Percentiles rank a stretch among this genome's conserved stretches.
phyloP scores from a whole-genome alignment of 2,329 filamentous ascomycete species.

The Botryotinia narcissicola region DNA sequence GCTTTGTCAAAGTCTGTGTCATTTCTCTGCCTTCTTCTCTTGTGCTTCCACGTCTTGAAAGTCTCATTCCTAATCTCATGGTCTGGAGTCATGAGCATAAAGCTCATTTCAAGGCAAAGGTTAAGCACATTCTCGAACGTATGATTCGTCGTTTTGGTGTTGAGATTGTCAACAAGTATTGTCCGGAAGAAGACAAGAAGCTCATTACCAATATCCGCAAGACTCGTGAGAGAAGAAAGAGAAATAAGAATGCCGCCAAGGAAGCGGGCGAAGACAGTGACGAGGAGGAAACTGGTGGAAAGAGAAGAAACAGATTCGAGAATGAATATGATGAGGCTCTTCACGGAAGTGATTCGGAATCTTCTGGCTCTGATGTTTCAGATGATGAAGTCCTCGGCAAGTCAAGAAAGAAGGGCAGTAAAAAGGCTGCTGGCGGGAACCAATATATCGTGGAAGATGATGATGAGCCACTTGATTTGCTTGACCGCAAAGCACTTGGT shows the following conservation, averaged over 20 bases:
- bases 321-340: constrained; percentile 96
- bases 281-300: constrained; percentile 52
- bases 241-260: constrained; percentile 72
- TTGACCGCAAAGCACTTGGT: constrained; percentile 83
- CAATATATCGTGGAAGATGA: constrained; percentile 93
- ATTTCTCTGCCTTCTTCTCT: constrained; percentile 78
- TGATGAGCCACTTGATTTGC: constrained; percentile 89
- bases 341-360: constrained; percentile 56
- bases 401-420: constrained; percentile 45
- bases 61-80: constrained; percentile 85
- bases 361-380: constrained; percentile 61
- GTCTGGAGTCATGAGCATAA: constrained; percentile 98
- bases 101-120: constrained; percentile 92
- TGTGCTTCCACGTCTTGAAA: constrained; percentile 72
- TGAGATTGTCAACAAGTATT: constrained; percentile 73
- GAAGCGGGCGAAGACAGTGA: constrained; percentile 56
- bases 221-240: constrained; percentile 85
- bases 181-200: constrained; percentile 84
- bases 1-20: constrained; percentile 94
- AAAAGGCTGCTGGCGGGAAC: constrained; percentile 55
- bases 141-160: constrained; percentile 90
- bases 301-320: constrained; percentile 67
- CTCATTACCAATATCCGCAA: constrained; percentile 93
- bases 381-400: constrained; percentile 55
- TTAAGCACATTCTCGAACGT: constrained; percentile 95